Evolutionary conservation across 352 stramenopile species (phyloP).

Genomic region (Phytophthora uliginosa): DNA sequence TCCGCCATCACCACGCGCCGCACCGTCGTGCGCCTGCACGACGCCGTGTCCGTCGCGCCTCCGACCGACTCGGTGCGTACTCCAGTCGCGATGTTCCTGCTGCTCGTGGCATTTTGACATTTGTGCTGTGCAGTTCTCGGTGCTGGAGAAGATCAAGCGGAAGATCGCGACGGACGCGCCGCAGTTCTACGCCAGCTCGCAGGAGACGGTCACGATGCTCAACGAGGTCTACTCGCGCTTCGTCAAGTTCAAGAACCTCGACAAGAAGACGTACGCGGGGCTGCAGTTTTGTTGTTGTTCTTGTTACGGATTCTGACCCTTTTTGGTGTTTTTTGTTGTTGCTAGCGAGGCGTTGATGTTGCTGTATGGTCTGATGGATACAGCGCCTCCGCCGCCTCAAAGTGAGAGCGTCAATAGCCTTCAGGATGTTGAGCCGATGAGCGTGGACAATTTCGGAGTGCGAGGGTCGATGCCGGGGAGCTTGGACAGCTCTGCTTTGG

Average conservation of each 20-base stretch:
- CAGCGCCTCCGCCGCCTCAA: constrained; percentile 21
- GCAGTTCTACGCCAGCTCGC: constrained; percentile 51
- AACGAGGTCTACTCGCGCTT: constrained; percentile 87
- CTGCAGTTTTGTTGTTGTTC: not conserved
- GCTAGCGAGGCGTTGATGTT: constrained; percentile 73
- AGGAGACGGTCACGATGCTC: constrained; percentile 61
- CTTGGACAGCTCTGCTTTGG: constrained; percentile 26
- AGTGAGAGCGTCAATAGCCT: constrained; percentile 12
- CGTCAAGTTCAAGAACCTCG: constrained; percentile 77
- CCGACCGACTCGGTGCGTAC: constrained; percentile 50
- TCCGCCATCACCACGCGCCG: constrained; percentile 69
- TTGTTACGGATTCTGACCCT: not conserved
- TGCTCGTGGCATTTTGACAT: not conserved
- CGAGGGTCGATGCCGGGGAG: constrained; percentile 9
- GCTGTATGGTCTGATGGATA: constrained; percentile 78
- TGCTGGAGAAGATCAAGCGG: constrained; percentile 85
- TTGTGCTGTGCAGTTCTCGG: constrained; percentile 52
- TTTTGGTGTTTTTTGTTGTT: constrained; percentile 1
- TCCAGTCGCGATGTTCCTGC: not conserved
- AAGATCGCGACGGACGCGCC: constrained; percentile 58
- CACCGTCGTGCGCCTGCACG: constrained; percentile 64
- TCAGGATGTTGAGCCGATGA: constrained; percentile 19
- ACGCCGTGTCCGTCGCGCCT: constrained; percentile 38
- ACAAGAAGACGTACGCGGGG: constrained; percentile 78
- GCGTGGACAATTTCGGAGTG: constrained; percentile 14